These are phyloP conservation scores for Apocynum venetum DNA, from an alignment of 257 asterid genomes.

Conservation along the genomic window DNA sequence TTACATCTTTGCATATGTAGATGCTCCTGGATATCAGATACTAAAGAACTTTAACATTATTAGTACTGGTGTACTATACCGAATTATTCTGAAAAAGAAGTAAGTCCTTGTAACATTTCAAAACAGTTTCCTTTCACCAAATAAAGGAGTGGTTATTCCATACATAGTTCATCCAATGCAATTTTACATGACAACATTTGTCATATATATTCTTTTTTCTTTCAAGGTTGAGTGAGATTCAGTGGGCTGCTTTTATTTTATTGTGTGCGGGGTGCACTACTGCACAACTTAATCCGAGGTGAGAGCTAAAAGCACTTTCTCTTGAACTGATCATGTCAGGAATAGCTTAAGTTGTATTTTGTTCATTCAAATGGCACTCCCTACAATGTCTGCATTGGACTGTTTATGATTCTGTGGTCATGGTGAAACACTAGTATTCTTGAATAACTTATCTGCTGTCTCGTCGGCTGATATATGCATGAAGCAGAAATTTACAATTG, in stretches of 20 bases:
- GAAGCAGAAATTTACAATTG: neutral
- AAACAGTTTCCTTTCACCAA: neutral
- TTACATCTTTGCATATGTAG: slow-evolving; percentile 93
- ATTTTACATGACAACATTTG: neutral
- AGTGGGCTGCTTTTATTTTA: slow-evolving; percentile 95
- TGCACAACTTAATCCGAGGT: slow-evolving; percentile 94
- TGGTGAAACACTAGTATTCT: neutral
- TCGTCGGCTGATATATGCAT: neutral
- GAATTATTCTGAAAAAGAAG: slow-evolving; percentile 89
- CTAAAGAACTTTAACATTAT: slow-evolving; percentile 91
- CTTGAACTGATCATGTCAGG: slow-evolving; percentile 11
- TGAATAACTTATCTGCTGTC: neutral
- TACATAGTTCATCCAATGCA: too few relatives aligned
- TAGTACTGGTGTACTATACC: slow-evolving; percentile 91
- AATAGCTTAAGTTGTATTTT: slow-evolving; percentile 5
- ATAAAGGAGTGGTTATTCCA: neutral
- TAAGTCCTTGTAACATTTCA: slow-evolving; percentile 33
- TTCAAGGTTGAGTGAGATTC: slow-evolving; percentile 87
- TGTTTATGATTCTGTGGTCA: slow-evolving; percentile 3
- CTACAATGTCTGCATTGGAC: slow-evolving; percentile 4
- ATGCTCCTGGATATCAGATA: slow-evolving; percentile 99
- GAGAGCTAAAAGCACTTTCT: slow-evolving; percentile 29
- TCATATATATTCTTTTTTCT: slow-evolving; percentile 6
- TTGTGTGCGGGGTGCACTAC: slow-evolving; percentile 99
- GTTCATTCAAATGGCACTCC: neutral